Base-by-base conservation (phyloP, 768 basidiomycete species). In the Mrakia hoshinonis region DNA sequence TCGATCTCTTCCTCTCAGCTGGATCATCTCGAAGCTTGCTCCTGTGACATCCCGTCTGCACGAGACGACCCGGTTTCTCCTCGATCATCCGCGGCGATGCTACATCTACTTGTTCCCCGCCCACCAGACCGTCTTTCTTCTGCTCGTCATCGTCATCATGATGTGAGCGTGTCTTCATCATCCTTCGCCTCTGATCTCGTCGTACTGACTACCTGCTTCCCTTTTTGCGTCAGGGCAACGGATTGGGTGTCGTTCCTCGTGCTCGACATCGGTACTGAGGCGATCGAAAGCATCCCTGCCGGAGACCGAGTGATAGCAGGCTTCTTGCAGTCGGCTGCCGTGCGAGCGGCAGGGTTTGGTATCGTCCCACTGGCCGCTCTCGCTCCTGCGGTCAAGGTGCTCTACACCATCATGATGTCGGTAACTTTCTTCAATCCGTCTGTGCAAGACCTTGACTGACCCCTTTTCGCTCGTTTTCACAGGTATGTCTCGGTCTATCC, bases 171-270 rank as follows among this genome's bases (percentile, higher is more conserved):
- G 20, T 47, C 26, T 51, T 7, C 29, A 65, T 26, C 5, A 58
- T 4, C 24, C 34, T 54, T 43, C 6, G 9, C 47, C 20, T 47
- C 13, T 39, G 61, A 18, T 51, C 48, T 31, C 31, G 46, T 46
- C 9, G 54, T 49, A 34, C 26, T 29, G 31, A 54, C 26, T 15
- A 51, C 39, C 36, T 2, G 11, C 39, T 20, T 48, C 61, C 73
- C 73, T 62, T 73, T 51, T 15, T 36, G 7, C 31, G 31, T 2
- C 70, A 93, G 91, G 51, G 76, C 82, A 69, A 87, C 87, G 39
- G 94, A 98, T 81, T 97, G 91, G 88, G 84, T 93, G 73, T 89
- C 84, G 79, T 95, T 97, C 81, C 80, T 95, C 76, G 84, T 96
- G 4, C 82, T 96, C 43, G 92, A 97, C 76, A 87, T 97, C 51